Conservation (phyloP, 2,329 filamentous ascomycete genomes). For the Immersiporthe knoxdaviesiana region DNA sequence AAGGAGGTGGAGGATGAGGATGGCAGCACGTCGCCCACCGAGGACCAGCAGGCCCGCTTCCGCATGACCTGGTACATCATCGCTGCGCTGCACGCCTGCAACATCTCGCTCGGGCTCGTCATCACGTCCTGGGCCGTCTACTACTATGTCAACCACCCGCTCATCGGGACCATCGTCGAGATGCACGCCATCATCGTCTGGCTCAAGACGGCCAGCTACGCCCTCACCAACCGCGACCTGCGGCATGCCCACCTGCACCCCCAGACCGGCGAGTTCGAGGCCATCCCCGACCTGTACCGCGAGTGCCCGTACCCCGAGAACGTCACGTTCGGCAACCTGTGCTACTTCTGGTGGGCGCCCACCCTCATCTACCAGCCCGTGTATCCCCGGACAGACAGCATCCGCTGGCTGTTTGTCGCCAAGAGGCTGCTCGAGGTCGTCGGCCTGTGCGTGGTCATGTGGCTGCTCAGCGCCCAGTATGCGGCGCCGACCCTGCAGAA, state of each 20-base stretch:
- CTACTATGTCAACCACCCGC: constrained; percentile 86
- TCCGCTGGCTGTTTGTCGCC: constrained; percentile 85
- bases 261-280: constrained; percentile 64
- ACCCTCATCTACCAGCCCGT: constrained; percentile 96
- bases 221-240: constrained; percentile 93
- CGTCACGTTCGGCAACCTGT: constrained; percentile 83
- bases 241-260: constrained; percentile 88
- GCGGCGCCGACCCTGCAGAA: constrained; percentile 88
- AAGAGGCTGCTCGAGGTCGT: constrained; percentile 81
- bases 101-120: constrained; percentile 78
- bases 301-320: constrained; percentile 87
- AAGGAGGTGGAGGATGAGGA: constrained; percentile 37
- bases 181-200: constrained; percentile 93
- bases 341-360: constrained; percentile 98
- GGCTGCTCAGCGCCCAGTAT: constrained; percentile 93
- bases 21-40: constrained; percentile 58
- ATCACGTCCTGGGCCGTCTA: constrained; percentile 87
- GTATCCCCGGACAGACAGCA: constrained; percentile 80
- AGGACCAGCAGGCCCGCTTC: constrained; percentile 68
- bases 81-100: constrained; percentile 79
- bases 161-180: constrained; percentile 89
- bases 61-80: constrained; percentile 78
- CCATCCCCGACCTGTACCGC: constrained; percentile 80
- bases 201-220: constrained; percentile 95
- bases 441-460: constrained; percentile 84